Evolutionary conservation across 345 rosid genomes (phyloP).

Genomic region (Lumnitzera racemosa): DNA sequence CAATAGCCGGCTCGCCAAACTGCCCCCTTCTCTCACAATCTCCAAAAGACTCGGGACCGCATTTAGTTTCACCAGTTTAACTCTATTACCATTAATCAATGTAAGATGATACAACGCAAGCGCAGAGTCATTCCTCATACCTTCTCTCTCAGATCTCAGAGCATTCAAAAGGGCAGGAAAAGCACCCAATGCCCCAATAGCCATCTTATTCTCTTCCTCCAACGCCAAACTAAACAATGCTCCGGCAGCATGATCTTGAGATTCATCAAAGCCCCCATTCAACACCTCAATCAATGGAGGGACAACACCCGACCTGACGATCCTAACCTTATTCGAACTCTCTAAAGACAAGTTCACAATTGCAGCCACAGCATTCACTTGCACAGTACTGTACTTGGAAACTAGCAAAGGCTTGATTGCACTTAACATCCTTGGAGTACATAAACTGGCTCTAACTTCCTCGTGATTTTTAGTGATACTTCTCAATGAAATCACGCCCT

Average conservation of each 20-base stretch:
- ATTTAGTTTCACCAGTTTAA: slow-evolving; percentile 54
- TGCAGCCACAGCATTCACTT: slow-evolving; percentile 65
- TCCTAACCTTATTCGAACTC: slow-evolving; percentile 53
- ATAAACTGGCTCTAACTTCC: slow-evolving; percentile 40
- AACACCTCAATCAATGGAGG: slow-evolving; percentile 55
- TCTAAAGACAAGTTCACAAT: slow-evolving; percentile 68
- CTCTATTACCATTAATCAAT: slow-evolving; percentile 49
- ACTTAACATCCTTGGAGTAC: slow-evolving; percentile 43
- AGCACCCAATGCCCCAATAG: slow-evolving; percentile 79
- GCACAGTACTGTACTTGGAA: slow-evolving; percentile 57
- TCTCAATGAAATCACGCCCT: slow-evolving; percentile 46
- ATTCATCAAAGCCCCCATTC: slow-evolving; percentile 57
- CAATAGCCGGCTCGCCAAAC: slow-evolving; percentile 39
- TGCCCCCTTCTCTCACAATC: slow-evolving; percentile 37
- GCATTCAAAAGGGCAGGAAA: slow-evolving; percentile 64
- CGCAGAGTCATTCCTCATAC: slow-evolving; percentile 58
- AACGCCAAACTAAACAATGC: slow-evolving; percentile 74
- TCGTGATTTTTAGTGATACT: slow-evolving; percentile 52
- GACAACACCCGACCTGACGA: slow-evolving; percentile 67
- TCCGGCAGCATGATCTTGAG: slow-evolving; percentile 76
- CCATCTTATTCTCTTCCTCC: slow-evolving; percentile 75
- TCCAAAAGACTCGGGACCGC: slow-evolving; percentile 54
- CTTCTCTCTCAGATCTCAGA: slow-evolving; percentile 53
- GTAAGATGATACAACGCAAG: slow-evolving; percentile 73
- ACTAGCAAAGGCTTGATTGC: slow-evolving; percentile 39